Base-by-base conservation (phyloP, 208 protist species). In the Plasmodiophora brassicae region DNA sequence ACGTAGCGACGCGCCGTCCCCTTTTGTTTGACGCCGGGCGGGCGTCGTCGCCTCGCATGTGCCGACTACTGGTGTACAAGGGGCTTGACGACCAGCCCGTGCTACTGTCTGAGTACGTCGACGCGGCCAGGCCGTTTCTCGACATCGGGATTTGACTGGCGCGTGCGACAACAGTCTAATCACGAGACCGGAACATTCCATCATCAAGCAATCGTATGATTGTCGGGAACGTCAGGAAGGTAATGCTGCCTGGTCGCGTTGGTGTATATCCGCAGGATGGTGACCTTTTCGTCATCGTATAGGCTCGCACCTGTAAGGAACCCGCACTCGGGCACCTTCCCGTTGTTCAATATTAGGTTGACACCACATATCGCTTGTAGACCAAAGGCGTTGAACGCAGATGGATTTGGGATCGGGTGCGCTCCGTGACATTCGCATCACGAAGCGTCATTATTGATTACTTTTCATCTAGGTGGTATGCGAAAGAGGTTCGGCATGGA, bases 371-470 rank as follows among this genome's bases (percentile, higher is more conserved):
- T 5, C n/a, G 32, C n/a, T 5, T 78, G 10, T 78, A 86, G 45
- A 36, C 84, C 84, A 5, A n/a, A n/a, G 28, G 45, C 84, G 44
- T 86, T 90, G 25, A 90, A 90, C 86, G 89, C 86, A 1, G 89
- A 90, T 86, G 89, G 89, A 43, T 90, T 90, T 46, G 89, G 89
- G 44, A 39, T 90, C 10, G 89, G 89, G 14, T 90, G 86, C 54
- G 65, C 45, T 54, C 20, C 14, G 50, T 53, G 44, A 32, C 25
- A 86, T 32, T 32, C 20, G 32, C 14, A 5, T 78, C 5, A 14
- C 41, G 65, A 78, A 14, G 5, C 5, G 10, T 78, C 32, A 78
- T 36, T 38, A n/a, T 5, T 57, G 50, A 28, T 57, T 14, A 57
- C 32, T 32, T 38, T 36, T n/a, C n/a, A n/a, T 78, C 5, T 32